Conservation (phyloP, 192 early-diverging fungal species). For the Geosiphon pyriformis region DNA sequence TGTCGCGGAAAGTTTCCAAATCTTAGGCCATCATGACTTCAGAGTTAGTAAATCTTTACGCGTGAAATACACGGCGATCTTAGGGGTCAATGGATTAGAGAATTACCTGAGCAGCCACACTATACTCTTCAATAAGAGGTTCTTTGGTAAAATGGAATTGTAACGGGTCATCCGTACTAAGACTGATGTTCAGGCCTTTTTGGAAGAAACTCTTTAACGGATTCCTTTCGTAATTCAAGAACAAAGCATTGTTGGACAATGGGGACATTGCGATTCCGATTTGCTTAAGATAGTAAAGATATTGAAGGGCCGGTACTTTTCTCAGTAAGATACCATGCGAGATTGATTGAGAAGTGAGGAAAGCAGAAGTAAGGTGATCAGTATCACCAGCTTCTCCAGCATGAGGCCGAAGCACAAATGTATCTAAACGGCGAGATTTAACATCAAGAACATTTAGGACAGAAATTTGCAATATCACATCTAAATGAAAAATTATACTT, state of each 20-base stretch:
- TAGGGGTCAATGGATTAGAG: constrained; percentile 1
- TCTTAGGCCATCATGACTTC: too few species aligned
- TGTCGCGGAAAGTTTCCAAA: constrained; percentile 85
- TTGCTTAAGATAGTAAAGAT: constrained; percentile 91
- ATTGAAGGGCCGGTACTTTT: constrained; percentile 92
- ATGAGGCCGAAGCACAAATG: constrained; percentile 91
- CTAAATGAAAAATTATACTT: constrained; percentile 24
- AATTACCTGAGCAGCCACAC: constrained; percentile 79
- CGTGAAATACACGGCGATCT: background rate
- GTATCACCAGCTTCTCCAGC: constrained; percentile 94
- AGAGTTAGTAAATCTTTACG: background rate
- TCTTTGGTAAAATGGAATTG: constrained; percentile 98
- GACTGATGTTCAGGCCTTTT: constrained; percentile 84
- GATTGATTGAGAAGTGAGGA: constrained; percentile 81
- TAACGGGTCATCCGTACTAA: constrained; percentile 93
- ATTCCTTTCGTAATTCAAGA: constrained; percentile 89
- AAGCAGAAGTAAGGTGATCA: constrained; percentile 86
- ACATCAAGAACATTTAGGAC: background rate
- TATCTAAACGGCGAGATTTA: too few species aligned
- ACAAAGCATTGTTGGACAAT: constrained; percentile 93
- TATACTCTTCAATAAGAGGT: constrained; percentile 95
- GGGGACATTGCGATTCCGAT: constrained; percentile 97
- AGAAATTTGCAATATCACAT: background rate
- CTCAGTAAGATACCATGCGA: constrained; percentile 89
- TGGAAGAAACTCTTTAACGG: constrained; percentile 89